phyloP scores from a whole-genome alignment of 768 basidiomycete genomes.

The Obba rivulosa region DNA sequence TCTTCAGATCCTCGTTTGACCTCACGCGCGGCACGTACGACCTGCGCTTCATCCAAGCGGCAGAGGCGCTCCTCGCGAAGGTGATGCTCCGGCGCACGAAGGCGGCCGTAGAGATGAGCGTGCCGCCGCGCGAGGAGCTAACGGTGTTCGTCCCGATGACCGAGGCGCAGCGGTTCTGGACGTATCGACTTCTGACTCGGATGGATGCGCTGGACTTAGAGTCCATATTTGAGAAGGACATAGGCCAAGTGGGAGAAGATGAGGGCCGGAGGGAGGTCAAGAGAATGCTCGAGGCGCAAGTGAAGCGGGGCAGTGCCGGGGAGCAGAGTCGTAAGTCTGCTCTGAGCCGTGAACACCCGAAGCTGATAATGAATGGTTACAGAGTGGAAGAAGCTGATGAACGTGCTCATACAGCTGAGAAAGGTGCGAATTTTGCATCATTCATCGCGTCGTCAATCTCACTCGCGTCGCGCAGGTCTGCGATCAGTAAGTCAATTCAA shows the following conservation, averaged over 20 bases:
- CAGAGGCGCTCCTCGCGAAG: constrained; percentile 41
- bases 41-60: constrained; percentile 40
- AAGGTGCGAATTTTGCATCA: constrained; percentile 40
- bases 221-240: constrained; percentile 39
- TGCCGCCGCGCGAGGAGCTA: constrained; percentile 54
- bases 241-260: constrained; percentile 21
- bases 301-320: constrained; percentile 24
- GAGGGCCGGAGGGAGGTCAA: constrained; percentile 37
- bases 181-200: constrained; percentile 46
- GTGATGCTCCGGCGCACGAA: constrained; percentile 64
- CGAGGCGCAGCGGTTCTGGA: constrained; percentile 61
- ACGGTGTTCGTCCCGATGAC: constrained; percentile 54
- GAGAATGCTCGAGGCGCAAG: constrained; percentile 32
- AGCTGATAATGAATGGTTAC: neutral
- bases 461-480: neutral
- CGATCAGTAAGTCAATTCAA: neutral
- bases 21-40: constrained; percentile 48
- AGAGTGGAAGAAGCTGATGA: constrained; percentile 58
- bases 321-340: constrained; percentile 25
- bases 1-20: constrained; percentile 51
- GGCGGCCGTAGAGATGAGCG: constrained; percentile 39
- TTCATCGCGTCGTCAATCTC: too few relatives aligned
- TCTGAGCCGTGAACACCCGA: too few relatives aligned
- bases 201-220: constrained; percentile 44
- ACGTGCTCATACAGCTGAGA: constrained; percentile 66